Percentiles rank a stretch among this genome's conserved stretches.
Conservation (phyloP, 305 asterid species). For the Fraxinus velutina region DNA sequence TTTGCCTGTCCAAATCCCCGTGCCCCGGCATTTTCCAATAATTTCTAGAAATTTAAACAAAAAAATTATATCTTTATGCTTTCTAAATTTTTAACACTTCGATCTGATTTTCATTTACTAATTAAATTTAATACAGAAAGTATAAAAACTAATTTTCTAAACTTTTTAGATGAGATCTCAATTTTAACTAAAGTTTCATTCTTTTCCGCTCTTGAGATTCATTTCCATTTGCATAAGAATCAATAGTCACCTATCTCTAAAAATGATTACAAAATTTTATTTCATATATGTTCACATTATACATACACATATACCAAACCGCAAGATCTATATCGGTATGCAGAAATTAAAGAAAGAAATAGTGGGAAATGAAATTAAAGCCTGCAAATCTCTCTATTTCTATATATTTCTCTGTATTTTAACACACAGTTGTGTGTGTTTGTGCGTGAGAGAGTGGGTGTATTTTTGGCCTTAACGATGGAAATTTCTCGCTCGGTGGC, state of each 20-base stretch:
- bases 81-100: slow-evolving; percentile 20
- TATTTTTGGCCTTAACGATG: background rate
- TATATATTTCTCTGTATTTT: background rate
- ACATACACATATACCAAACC: background rate
- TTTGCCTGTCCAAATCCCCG: slow-evolving; percentile 89
- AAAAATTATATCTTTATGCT: slow-evolving; percentile 22
- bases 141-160: slow-evolving; percentile 11
- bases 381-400: background rate
- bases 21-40: slow-evolving; percentile 71
- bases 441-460: background rate
- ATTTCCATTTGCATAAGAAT: slow-evolving; percentile 29
- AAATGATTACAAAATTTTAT: slow-evolving; percentile 11
- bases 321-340: background rate
- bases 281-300: background rate
- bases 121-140: slow-evolving; percentile 8
- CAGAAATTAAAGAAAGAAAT: slow-evolving; percentile 7
- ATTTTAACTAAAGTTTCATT: slow-evolving; percentile 22
- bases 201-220: slow-evolving; percentile 21
- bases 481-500: slow-evolving; percentile 39
- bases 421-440: background rate
- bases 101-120: slow-evolving; percentile 29
- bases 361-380: slow-evolving; percentile 36
- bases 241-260: slow-evolving; percentile 11
- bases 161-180: slow-evolving; percentile 49
- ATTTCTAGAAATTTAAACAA: background rate